Evolutionary conservation across 306 rosid species (phyloP), one percentile per base, ranked within the genome.

Genomic region (Prunus armeniaca): DNA sequence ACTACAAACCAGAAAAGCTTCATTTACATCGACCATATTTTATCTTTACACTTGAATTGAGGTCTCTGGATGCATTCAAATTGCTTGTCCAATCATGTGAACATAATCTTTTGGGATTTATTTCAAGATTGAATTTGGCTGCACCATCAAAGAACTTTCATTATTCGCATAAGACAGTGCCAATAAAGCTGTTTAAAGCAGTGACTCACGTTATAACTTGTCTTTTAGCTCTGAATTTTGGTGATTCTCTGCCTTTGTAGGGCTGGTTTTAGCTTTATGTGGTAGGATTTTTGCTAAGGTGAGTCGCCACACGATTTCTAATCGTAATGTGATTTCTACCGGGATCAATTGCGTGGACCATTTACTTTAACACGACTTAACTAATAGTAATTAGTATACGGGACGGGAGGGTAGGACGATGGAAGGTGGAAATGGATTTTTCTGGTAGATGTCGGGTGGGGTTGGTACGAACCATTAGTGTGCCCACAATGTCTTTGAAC

Each of bases 381-480:
- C 7, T 38, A 38, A 6, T 38, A 6, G 1, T 38, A 38, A 34
- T 34, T 1, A 34, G 9, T 34, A 4, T 34, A 34, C 41, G 2
- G 9, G 41, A 34, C 41, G 2, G 9, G 41, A 34, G 9, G 41
- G 41, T 47, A 9, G 51, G 51, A 3, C 12, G 51, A 18, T 20
- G 41, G 13, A 70, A 38, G 75, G 38, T 54, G 57, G 54, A n/a
- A 28, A 15, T 0, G 7, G 19, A 22, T 54, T 38, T 50, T 58
- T 51, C 38, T 66, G 56, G 61, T 55, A 5, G 69, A 30, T 25
- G 56, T 58, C n/a, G 45, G 81, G 69, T 58, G 73, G 71, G 41
- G 67, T 78, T 60, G 76, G 74, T 47, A 34, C 51, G 62, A 1
- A 65, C 46, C 41, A 67, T 18, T 24, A 43, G 19, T 11, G 45